A percentile compares a stretch with the other conserved stretches of the same genome.
These are phyloP conservation scores for Acrocalymma vagum DNA, from an alignment of 2,329 filamentous ascomycete genomes.

Conservation along the genomic window DNA sequence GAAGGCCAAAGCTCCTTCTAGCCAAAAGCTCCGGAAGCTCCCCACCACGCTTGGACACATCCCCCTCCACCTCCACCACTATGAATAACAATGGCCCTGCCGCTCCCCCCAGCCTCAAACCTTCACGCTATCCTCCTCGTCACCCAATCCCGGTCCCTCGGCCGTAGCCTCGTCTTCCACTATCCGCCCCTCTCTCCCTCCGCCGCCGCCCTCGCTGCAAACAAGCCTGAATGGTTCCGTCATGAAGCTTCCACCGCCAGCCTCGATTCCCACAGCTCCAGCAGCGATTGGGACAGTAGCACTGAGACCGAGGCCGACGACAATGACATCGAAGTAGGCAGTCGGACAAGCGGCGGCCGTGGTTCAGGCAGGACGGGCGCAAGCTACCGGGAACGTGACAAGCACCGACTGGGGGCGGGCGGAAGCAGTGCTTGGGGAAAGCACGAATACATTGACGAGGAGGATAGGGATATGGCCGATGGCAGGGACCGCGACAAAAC, in stretches of 20 bases:
- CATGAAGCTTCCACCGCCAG: conserved; percentile 46
- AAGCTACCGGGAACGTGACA: conserved; percentile 36
- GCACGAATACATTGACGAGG: conserved; percentile 47
- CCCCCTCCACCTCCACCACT: too few species aligned
- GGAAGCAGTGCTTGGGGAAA: conserved; percentile 39
- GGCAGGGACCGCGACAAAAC: too few species aligned
- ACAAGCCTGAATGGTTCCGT: conserved; percentile 47
- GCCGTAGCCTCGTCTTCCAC: conserved; percentile 52
- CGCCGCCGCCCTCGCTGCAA: conserved; percentile 41
- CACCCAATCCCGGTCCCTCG: conserved; percentile 48
- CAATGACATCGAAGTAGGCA: conserved; percentile 42
- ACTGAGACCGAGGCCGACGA: conserved; percentile 43
- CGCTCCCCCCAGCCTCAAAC: conserved; percentile 45
- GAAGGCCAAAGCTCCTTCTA: too few species aligned
- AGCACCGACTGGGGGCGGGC: conserved; percentile 27
- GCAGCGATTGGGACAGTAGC: conserved; percentile 49
- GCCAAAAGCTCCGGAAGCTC: too few species aligned
- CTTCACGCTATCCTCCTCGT: conserved; percentile 53
- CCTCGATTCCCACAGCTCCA: conserved; percentile 39
- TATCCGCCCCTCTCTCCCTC: conserved; percentile 50
- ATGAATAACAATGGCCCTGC: conserved; percentile 34
- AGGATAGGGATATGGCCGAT: conserved; percentile 36
- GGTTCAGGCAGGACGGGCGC: conserved; percentile 37
- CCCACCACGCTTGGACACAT: too few species aligned
- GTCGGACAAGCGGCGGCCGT: conserved; percentile 43